phyloP scores from a whole-genome alignment of 805 yeast species.

The Yamadazyma kitorensis region DNA sequence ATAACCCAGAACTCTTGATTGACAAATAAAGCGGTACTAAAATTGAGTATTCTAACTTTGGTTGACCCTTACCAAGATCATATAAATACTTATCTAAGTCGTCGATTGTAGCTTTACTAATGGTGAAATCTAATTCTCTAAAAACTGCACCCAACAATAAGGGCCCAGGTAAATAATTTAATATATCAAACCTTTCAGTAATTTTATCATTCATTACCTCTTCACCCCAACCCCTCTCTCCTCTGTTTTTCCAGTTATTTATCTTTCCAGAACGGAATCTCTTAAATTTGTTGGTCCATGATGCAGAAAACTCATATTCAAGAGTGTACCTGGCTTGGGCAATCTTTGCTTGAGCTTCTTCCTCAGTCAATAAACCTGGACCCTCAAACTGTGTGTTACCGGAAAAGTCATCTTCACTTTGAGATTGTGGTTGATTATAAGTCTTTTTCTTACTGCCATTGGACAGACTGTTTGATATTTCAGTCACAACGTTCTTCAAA shows the following conservation, averaged over 20 bases:
- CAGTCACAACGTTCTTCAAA: too few relatives aligned
- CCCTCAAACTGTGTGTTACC: not conserved
- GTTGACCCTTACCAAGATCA: conserved; percentile 47
- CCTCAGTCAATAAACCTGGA: conserved; percentile 12
- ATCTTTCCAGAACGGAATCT: conserved; percentile 22
- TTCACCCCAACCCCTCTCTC: conserved; percentile 30
- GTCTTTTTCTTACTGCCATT: too few relatives aligned
- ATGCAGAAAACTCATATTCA: conserved; percentile 23
- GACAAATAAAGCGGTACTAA: conserved; percentile 48
- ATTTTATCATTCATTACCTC: conserved; percentile 30
- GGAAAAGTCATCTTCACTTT: too few relatives aligned
- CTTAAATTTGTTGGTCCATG: conserved; percentile 34
- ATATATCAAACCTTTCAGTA: conserved; percentile 31
- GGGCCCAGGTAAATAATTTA: conserved; percentile 34
- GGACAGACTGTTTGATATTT: too few relatives aligned
- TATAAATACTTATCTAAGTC: conserved; percentile 38
- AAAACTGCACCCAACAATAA: conserved; percentile 29
- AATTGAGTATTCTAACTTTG: conserved; percentile 53
- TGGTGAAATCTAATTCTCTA: conserved; percentile 26
- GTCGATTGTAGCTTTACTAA: conserved; percentile 25
- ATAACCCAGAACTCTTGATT: conserved; percentile 42
- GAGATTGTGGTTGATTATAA: too few relatives aligned
- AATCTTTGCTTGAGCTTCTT: conserved; percentile 27
- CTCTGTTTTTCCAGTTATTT: conserved; percentile 24
- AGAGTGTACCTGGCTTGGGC: conserved; percentile 24